Conservation (phyloP, 345 rosid species). For the Brassica carinata region DNA sequence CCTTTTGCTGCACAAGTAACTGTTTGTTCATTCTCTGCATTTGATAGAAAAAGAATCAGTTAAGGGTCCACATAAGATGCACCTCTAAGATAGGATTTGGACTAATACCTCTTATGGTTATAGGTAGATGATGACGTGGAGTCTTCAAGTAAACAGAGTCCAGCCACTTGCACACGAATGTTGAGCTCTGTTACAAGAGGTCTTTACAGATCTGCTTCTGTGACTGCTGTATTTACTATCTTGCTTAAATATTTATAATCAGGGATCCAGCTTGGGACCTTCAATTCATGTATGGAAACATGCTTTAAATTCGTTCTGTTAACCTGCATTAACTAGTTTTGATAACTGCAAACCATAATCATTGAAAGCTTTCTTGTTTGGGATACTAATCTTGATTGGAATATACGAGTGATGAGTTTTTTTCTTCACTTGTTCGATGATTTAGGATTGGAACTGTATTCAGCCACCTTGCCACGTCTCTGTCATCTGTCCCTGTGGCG, state of each 20-base stretch:
- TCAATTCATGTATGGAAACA: neutral
- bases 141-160: conserved; percentile 59
- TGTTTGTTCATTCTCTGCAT: neutral
- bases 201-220: conserved; percentile 63
- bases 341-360: conserved; percentile 1
- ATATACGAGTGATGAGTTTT: conserved; percentile 16
- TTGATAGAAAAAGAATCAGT: neutral
- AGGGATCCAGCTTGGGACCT: neutral
- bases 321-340: no score
- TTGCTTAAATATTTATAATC: conserved; percentile 10
- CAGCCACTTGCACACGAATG: conserved; percentile 65
- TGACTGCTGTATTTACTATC: conserved; percentile 6
- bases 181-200: conserved; percentile 77
- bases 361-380: neutral
- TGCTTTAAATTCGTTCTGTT: no score
- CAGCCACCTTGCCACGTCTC: conserved; percentile 63
- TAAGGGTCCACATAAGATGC: neutral
- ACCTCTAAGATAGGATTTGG: conserved; percentile 13
- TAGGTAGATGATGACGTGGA: conserved; percentile 66
- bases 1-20: neutral
- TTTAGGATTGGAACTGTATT: conserved; percentile 89
- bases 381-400: conserved; percentile 1
- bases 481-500: conserved; percentile 50
- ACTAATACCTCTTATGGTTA: conserved; percentile 36
- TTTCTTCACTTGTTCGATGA: conserved; percentile 15